Conservation (phyloP, 306 rosid species). For the Cyclanthera cordifolia region DNA sequence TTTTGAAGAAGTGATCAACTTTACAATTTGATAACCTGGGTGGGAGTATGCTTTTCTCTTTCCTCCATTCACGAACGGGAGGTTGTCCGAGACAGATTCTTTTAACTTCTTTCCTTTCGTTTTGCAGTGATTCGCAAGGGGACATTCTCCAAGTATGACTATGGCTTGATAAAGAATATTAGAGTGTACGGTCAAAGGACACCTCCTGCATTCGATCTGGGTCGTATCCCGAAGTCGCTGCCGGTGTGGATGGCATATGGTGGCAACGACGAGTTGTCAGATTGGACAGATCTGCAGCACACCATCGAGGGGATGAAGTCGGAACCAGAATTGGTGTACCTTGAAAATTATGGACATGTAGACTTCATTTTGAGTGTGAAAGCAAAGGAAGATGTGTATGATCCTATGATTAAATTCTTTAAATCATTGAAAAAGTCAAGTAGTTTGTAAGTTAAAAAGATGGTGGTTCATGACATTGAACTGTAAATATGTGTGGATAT, state of each 20-base stretch:
- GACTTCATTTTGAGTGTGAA: conserved; percentile 66
- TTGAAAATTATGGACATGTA: conserved; percentile 66
- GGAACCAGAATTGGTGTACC: conserved; percentile 68
- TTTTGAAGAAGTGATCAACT: background rate
- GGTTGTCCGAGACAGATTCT: background rate
- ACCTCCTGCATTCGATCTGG: conserved; percentile 70
- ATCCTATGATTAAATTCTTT: conserved; percentile 48
- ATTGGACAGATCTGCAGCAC: conserved; percentile 45
- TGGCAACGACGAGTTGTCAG: conserved; percentile 72
- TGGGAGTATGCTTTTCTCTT: background rate
- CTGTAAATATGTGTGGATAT: background rate
- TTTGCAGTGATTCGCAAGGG: conserved; percentile 78
- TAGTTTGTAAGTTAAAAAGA: conserved; percentile 18
- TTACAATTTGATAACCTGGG: background rate
- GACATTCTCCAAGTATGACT: conserved; percentile 69
- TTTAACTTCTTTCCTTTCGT: conserved; percentile 16
- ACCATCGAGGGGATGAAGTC: conserved; percentile 49
- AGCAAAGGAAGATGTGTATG: conserved; percentile 66
- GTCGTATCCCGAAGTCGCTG: conserved; percentile 59
- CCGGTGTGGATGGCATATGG: conserved; percentile 94
- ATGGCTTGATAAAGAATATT: conserved; percentile 64
- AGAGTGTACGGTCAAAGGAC: conserved; percentile 42
- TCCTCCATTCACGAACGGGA: background rate
- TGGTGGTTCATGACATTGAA: background rate
- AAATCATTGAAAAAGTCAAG: conserved; percentile 25